These are phyloP conservation scores for Moesziomyces sp. DNA, from an alignment of 1,284 basidiomycete species.

Conservation along the genomic window DNA sequence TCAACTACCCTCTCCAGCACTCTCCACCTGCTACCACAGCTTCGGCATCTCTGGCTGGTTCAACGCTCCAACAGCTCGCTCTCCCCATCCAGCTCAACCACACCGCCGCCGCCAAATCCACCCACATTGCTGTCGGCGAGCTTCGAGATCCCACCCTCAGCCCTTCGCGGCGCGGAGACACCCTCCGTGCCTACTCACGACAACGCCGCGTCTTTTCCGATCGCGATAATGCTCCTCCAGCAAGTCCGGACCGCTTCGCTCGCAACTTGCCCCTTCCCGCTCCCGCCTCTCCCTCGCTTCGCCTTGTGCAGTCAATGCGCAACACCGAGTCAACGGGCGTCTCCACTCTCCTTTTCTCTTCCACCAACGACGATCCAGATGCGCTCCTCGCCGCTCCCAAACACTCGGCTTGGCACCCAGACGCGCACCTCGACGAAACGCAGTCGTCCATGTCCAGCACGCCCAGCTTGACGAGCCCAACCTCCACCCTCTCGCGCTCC, in stretches of 20 bases:
- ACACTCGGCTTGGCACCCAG: not conserved
- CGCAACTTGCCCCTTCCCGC: conserved; percentile 5
- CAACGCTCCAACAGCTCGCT: conserved; percentile 10
- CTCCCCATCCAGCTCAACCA: conserved; percentile 15
- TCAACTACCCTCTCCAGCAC: conserved; percentile 10
- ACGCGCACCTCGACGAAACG: conserved; percentile 2
- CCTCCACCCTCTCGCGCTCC: conserved; percentile 36
- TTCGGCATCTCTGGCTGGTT: not conserved
- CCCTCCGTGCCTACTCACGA: conserved; percentile 31
- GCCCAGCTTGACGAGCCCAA: conserved; percentile 32
- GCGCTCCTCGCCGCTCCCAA: not conserved
- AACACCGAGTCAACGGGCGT: conserved; percentile 1
- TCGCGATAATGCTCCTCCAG: conserved; percentile 5
- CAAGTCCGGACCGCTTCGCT: conserved; percentile 14
- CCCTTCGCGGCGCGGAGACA: conserved; percentile 35
- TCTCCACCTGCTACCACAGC: conserved; percentile 3
- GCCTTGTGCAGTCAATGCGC: conserved; percentile 12
- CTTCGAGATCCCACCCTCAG: conserved; percentile 17
- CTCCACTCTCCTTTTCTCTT: conserved; percentile 6
- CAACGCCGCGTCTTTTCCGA: conserved; percentile 35
- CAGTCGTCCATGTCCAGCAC: conserved; percentile 33
- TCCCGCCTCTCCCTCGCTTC: conserved; percentile 14
- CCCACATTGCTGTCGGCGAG: not conserved
- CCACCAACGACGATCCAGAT: conserved; percentile 1
- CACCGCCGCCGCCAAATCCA: not conserved